Evolutionary conservation across 169 alveolate genomes (phyloP), one percentile per base, ranked within the genome.

Genomic region (Plasmodium coatneyi): DNA sequence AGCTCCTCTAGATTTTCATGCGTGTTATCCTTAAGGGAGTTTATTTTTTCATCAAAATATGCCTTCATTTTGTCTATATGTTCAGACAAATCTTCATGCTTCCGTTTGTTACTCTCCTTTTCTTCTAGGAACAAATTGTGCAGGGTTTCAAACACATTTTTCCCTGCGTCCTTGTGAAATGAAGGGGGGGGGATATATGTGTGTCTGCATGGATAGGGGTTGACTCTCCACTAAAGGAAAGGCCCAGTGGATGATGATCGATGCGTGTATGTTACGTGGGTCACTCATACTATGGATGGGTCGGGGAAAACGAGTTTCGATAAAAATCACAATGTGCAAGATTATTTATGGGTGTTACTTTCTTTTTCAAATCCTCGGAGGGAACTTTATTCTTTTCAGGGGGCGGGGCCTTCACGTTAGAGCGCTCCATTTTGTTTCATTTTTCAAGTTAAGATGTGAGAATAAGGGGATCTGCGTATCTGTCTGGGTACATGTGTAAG

Each of bases 41-140:
- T 79, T 78, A 87, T 79, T 87, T 87, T 87, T 56, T 87, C 93
- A 87, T 87, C 93, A 87, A 87, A 87, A 79, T 87, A 78, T 78
- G 72, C 36, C 78, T 87, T 87, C 71, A 87, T 78, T 87, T 87
- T 87, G 22, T 87, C 89, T 56, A 87, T 78, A 79, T 78, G 93
- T 22, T 87, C 82, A 60, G 81, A 52, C 34, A 87, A 49, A 28
- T 87, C 89, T 79, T 87, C 89, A 79, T 87, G 81, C 22, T 87
- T 87, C 22, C 60, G 66, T 52, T 60, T 87, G 71, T 54, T 87
- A 32, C 22, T 87, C 32, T 87, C 93, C 60, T 60, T 60, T 87
- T 87, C 93, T 41, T 87, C 93, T 22, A 87, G 71, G 49, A 87
- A 87, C 32, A 87, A n/a, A n/a, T 87, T 72, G 72, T 78, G 80